A percentile compares a stretch with the other conserved stretches of the same genome.
Conservation (phyloP, 352 stramenopile species). For the Phytophthora macrochlamydospora region DNA sequence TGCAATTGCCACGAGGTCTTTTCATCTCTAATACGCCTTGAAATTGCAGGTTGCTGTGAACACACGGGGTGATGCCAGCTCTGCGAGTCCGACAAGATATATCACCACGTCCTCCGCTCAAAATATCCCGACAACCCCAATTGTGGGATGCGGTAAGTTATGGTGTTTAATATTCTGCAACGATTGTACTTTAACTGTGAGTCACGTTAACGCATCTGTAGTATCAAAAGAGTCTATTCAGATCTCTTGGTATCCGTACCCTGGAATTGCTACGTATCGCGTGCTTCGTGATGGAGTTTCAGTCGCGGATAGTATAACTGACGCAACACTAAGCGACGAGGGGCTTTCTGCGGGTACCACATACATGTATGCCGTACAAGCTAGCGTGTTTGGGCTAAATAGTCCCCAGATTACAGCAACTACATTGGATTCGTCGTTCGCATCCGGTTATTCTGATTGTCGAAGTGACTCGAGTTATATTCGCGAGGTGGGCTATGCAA, state of each 20-base stretch:
- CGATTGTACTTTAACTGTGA: too few species aligned
- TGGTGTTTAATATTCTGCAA: too few species aligned
- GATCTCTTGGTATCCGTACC: slow-evolving; percentile 51
- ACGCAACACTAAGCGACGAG: slow-evolving; percentile 16
- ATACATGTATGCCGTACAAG: slow-evolving; percentile 31
- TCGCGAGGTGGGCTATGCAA: slow-evolving; percentile 36
- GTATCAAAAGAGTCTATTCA: slow-evolving; percentile 39
- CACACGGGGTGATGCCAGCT: slow-evolving; percentile 16
- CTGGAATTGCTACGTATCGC: slow-evolving; percentile 42
- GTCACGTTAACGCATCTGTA: slow-evolving; percentile 2
- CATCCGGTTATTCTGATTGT: slow-evolving; percentile 28
- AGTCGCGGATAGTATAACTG: slow-evolving; percentile 17
- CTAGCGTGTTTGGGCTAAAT: slow-evolving; percentile 1
- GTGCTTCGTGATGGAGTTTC: slow-evolving; percentile 34
- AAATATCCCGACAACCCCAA: slow-evolving; percentile 23
- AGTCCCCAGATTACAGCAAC: slow-evolving; percentile 19
- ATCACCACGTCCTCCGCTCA: slow-evolving; percentile 26
- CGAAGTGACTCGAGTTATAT: slow-evolving; percentile 29
- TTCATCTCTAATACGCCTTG: too few species aligned
- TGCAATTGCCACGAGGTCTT: too few species aligned
- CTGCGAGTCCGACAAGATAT: slow-evolving; percentile 28
- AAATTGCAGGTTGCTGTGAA: slow-evolving; percentile 19
- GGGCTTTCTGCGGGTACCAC: slow-evolving; percentile 6
- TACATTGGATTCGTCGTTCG: slow-evolving; percentile 16
- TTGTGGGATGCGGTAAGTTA: slow-evolving; percentile 41